Base-by-base conservation (phyloP, 768 basidiomycete genomes). In the Mycena maculata region DNA sequence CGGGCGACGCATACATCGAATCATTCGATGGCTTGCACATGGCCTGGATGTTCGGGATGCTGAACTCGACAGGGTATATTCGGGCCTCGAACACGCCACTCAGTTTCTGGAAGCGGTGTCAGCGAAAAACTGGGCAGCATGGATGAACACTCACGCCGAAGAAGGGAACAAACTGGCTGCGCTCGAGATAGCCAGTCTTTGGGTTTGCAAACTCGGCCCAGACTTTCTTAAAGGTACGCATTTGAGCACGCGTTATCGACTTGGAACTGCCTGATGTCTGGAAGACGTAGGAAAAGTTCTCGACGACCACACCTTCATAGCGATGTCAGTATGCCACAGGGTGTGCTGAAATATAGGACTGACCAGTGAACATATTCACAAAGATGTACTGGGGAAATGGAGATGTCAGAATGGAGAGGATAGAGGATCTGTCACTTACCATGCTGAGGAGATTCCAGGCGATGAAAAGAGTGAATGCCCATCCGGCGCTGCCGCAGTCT, bases 251-350 rank as follows among this genome's bases (percentile, higher is more conserved):
- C 22, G 91, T 92, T 56, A 99, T 90, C 0, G 90, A 88, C 68
- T 88, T 92, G 20, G 92, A 88, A n/a, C 90, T 90, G 23, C 90
- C 89, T 12, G 92, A 90, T 33, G 91, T 86, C 79, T 96, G 94
- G 80, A 95, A 97, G 10, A 98, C 94, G 77, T 96, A 98, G 22
- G 94, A 94, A 79, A 99, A 98, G 75, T 92, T 96, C 78, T 98
- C 92, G 71, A 97, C 96, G 59, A 97, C 91, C 67, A 96, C 93
- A 92, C 90, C 89, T 88, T 62, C 13, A 41, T 31, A 23, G 3
- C n/a, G 49, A 22, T n/a, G 28, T 70, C 25, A 72, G 65, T 23
- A 20, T 36, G 13, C 36, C 8, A 9, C 33, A 3, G 31, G 25
- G n/a, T n/a, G n/a, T n/a, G 25, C 30, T 15, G 30, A 36, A n/a